Conservation (phyloP, 352 stramenopile species). For the Phytopythium chamaehyphon region DNA sequence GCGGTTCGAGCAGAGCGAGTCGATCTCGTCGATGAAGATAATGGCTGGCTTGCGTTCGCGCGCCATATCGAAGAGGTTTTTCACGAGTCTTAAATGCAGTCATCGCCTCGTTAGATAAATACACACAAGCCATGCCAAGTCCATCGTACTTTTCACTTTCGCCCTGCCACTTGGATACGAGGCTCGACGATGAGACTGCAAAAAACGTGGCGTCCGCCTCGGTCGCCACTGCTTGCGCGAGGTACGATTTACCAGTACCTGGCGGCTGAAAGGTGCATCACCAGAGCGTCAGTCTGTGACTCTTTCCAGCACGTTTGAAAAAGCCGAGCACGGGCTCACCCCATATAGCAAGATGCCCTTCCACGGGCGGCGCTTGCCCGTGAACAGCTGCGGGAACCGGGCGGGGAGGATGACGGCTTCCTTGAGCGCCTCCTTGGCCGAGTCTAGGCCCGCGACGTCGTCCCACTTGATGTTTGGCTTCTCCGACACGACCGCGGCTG, state of each 20-base stretch:
- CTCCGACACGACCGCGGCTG: constrained; percentile 81
- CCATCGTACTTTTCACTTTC: constrained; percentile 88
- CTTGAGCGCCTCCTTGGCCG: constrained; percentile 97
- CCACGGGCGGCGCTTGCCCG: constrained; percentile 87
- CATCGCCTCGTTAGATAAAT: not conserved
- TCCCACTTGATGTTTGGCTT: constrained; percentile 96
- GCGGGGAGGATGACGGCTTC: constrained; percentile 97
- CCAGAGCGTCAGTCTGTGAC: not conserved
- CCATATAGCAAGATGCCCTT: constrained; percentile 98
- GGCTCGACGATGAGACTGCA: constrained; percentile 95
- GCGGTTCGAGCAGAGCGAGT: constrained; percentile 92
- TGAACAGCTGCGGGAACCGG: constrained; percentile 97
- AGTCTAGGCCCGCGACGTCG: constrained; percentile 96
- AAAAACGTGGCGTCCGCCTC: constrained; percentile 99
- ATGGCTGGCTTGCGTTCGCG: constrained; percentile 92
- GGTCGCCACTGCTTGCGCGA: constrained; percentile 98
- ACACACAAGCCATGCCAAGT: not conserved
- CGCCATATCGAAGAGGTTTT: constrained; percentile 98
- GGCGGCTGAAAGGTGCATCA: constrained; percentile 44
- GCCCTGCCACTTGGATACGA: constrained; percentile 98
- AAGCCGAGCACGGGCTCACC: constrained; percentile 46
- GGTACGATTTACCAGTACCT: constrained; percentile 94
- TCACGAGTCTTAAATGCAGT: constrained; percentile 85
- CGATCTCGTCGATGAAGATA: constrained; percentile 98
- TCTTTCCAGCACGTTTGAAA: not conserved